Percentiles rank a stretch among this genome's conserved stretches.
These are phyloP conservation scores for Gyromitra esculenta DNA, from an alignment of 2,329 filamentous ascomycete genomes.

Conservation along the genomic window DNA sequence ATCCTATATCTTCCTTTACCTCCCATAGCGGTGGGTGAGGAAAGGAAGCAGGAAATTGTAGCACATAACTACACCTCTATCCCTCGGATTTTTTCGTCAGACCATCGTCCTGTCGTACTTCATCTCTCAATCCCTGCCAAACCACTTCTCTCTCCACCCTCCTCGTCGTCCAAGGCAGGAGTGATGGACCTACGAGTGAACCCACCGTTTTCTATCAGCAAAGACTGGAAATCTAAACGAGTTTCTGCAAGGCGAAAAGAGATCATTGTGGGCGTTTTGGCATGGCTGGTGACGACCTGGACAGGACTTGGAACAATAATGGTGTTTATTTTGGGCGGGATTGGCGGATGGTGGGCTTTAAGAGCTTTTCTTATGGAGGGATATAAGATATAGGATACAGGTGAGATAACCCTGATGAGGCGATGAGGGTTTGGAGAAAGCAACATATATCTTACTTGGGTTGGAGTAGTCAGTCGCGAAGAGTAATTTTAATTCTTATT, in stretches of 20 bases:
- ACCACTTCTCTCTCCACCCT: slow-evolving; percentile 59
- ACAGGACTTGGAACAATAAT: slow-evolving; percentile 58
- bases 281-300: slow-evolving; percentile 64
- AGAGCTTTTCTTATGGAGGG: slow-evolving; percentile 29
- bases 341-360: slow-evolving; percentile 58
- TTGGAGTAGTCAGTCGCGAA: background rate
- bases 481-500: background rate
- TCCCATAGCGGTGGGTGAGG: background rate
- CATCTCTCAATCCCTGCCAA: slow-evolving; percentile 72
- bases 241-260: slow-evolving; percentile 69
- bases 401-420: background rate
- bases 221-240: slow-evolving; percentile 67
- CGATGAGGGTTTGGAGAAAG: background rate
- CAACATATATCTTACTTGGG: background rate
- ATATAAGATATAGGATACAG: slow-evolving; percentile 9
- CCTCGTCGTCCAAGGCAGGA: slow-evolving; percentile 28
- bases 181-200: slow-evolving; percentile 61
- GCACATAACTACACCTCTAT: slow-evolving; percentile 75
- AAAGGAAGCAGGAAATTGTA: slow-evolving; percentile 64
- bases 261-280: slow-evolving; percentile 68
- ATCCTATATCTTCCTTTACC: slow-evolving; percentile 74
- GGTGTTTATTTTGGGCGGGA: slow-evolving; percentile 57
- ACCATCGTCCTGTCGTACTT: slow-evolving; percentile 85
- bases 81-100: slow-evolving; percentile 81
- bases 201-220: slow-evolving; percentile 69